These are phyloP conservation scores for Trypanosoma boissoni DNA, from an alignment of 208 protist genomes.

Conservation along the genomic window DNA sequence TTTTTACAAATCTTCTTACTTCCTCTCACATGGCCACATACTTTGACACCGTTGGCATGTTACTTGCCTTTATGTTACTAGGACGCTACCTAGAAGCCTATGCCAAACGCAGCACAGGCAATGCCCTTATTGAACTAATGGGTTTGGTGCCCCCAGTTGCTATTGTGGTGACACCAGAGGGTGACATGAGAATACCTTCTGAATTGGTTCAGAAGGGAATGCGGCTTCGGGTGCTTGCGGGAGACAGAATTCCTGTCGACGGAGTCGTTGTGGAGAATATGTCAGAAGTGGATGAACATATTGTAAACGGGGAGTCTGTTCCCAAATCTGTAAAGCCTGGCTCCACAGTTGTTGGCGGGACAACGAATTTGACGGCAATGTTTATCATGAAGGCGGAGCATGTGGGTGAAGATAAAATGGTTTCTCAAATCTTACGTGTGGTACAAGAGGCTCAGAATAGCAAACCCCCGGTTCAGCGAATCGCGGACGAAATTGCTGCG, in stretches of 20 bases:
- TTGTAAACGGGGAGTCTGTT: conserved; percentile 94
- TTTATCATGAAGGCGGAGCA: conserved; percentile 60
- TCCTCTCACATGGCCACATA: conserved; percentile 56
- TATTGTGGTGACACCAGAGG: conserved; percentile 28
- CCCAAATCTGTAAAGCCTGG: conserved; percentile 58
- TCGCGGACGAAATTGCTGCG: conserved; percentile 87
- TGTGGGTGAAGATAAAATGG: conserved; percentile 84
- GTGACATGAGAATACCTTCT: conserved; percentile 30
- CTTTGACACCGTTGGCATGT: conserved; percentile 95
- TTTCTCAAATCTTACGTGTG: conserved; percentile 94
- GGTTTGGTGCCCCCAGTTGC: conserved; percentile 65
- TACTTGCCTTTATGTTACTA: conserved; percentile 95
- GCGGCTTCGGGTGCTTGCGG: conserved; percentile 85
- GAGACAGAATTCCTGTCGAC: conserved; percentile 92
- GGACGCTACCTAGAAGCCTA: conserved; percentile 93
- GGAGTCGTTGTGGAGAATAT: conserved; percentile 78
- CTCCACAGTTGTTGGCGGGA: conserved; percentile 68
- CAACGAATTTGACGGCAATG: conserved; percentile 66
- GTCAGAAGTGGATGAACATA: conserved; percentile 92
- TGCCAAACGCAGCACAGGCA: conserved; percentile 92
- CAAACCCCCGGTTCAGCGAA: conserved; percentile 94
- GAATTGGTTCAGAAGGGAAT: conserved; percentile 38
- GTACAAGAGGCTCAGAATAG: conserved; percentile 95
- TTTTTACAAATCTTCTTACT: conserved; percentile 32
- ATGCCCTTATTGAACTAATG: conserved; percentile 88